Base-by-base conservation (phyloP, 2,329 filamentous ascomycete genomes). In the Claviceps spartinae region DNA sequence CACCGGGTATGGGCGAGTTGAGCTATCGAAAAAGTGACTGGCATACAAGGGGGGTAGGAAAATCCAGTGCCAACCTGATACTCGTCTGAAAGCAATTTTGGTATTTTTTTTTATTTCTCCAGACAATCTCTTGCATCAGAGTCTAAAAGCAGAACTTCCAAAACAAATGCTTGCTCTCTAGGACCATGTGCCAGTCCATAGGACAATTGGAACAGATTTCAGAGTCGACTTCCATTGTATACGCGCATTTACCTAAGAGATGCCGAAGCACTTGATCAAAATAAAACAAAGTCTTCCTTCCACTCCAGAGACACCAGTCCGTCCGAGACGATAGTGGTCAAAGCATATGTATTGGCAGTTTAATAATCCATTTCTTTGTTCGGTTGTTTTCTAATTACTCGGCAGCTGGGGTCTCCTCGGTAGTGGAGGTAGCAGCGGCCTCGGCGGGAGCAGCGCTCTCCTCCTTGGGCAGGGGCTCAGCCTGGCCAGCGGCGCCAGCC, bases 341-440 rank as follows among this genome's bases (percentile, higher is more conserved):
- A 61, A 61, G 56, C 58, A 58, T 55, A 57, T 52, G 59, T 52
- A 54, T 61, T 61, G 62, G 58, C 59, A 58, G 61, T 56, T 52
- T 51, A 53, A 57, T 49, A 59, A 59, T 59, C 57, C 53, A 41
- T 26, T 52, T 49, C 36, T 48, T 41, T 52, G 38, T 48, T 47
- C 37, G 16, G 36, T 20, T 40, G n/a, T 18, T 18, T 36, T 55
- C 70, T 11, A 34, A 11, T 76, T 80, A 82, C 73, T 81, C 78
- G 62, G 75, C 69, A 64, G 75, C 72, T 82, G 88, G 89, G 63
- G 79, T 70, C 77, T 88, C 87, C 68, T 82, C 78, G 52, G 73
- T 64, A 54, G 74, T 60, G 55, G 77, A 70, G 55, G 81, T 68
- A 55, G 77, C 71, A 54, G 82, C 69, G 58, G 82, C 73, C 63